Percentiles rank a stretch among this genome's conserved stretches.
Evolutionary conservation across 352 stramenopile species (phyloP).

Genomic region (Blastocystis sp.): DNA sequence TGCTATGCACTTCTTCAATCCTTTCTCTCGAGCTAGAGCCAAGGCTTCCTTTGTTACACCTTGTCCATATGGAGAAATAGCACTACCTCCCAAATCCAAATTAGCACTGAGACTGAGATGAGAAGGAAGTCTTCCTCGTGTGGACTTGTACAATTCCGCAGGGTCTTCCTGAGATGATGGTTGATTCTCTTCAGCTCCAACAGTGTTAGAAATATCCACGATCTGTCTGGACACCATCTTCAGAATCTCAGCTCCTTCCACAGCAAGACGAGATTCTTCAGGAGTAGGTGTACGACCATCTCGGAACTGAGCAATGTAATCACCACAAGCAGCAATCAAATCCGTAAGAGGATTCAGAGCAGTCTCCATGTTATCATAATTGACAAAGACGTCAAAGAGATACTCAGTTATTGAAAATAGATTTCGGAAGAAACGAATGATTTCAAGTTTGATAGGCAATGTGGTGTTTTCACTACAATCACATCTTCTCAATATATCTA

Average conservation of each 20-base stretch:
- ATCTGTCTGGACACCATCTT: neutral
- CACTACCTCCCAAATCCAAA: neutral
- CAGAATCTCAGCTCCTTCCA: neutral
- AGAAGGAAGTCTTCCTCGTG: neutral
- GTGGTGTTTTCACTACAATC: neutral
- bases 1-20: constrained; percentile 77
- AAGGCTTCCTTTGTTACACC: constrained; percentile 34
- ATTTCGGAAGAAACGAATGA: constrained; percentile 5
- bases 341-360: neutral
- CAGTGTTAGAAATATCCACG: neutral
- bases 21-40: constrained; percentile 67
- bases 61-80: constrained; percentile 14
- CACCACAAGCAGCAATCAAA: neutral
- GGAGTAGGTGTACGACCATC: neutral
- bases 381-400: constrained; percentile 19
- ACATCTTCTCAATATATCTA: neutral
- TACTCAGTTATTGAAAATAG: constrained; percentile 20
- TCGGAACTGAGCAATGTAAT: constrained; percentile 3
- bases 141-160: constrained; percentile 31
- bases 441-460: neutral
- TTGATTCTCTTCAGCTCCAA: neutral
- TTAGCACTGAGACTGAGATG: neutral
- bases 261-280: neutral
- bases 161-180: neutral
- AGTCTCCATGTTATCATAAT: constrained; percentile 15